Evolutionary conservation across 257 asterid genomes (phyloP), one percentile per base, ranked within the genome.

Genomic region (Solanum virginianum): DNA sequence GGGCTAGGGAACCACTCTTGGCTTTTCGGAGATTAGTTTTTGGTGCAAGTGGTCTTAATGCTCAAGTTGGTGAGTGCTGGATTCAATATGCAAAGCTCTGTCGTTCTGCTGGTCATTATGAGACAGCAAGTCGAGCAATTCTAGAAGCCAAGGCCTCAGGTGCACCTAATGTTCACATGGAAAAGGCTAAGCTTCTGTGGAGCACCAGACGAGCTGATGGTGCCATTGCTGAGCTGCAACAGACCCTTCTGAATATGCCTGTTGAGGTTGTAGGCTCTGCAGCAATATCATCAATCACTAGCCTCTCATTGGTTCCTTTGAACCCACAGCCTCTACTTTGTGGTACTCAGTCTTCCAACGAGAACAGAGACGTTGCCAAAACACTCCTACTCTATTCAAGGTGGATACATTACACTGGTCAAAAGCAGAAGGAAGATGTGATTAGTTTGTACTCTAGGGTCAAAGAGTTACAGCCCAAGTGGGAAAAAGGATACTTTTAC

Each of bases 1-100:
- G 99, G 98, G 97, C 99, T 80, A 94, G 99, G 91, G 99, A 96
- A 86, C 98, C 99, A 12, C 98, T 96, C 80, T 91, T 96, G 92
- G 98, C 98, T 53, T 94, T 96, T 85, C 89, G 98, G 77, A 95
- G 98, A 84, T 98, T 96, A 88, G 98, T 96, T 87, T 95, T 93
- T 88, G 87, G 97, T 81, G 94, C 97, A 75, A 92, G 98, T 88
- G 92, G 94, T 87, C 92, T 93, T 88, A 89, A 83, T 84, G 90
- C 93, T 86, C 94, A 90, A 86, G 97, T 90, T 85, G 99, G 99
- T 82, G 91, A 91, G 86, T 96, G 97, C 91, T 96, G 99, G 99
- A 88, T 91, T 84, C 99, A 94, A 77, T 96, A 96, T 90, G 99
- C 98, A 65, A 96, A 94, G 88, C 97, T 96, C 63, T 96, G 99